These are phyloP conservation scores for Xylariaceae sp. DNA, from an alignment of 2,329 filamentous ascomycete species.

Conservation along the genomic window DNA sequence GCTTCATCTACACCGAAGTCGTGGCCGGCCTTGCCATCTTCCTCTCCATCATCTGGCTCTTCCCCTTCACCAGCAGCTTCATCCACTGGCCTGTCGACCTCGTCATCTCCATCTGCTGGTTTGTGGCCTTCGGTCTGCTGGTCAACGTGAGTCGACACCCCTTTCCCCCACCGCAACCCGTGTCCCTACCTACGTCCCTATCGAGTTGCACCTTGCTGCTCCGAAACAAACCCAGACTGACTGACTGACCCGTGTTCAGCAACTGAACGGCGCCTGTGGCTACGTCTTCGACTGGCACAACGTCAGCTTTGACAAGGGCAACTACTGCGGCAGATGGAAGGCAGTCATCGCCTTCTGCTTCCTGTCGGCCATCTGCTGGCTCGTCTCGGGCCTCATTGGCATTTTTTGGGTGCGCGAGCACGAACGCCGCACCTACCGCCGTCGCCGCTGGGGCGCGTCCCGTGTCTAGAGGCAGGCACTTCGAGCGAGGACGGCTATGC, in stretches of 20 bases:
- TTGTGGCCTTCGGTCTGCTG: conserved; percentile 59
- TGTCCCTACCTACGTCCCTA: conserved; percentile 4
- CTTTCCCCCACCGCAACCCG: conserved; percentile 1
- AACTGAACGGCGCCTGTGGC: conserved; percentile 39
- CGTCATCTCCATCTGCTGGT: conserved; percentile 62
- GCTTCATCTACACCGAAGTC: conserved; percentile 69
- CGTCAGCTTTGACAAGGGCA: conserved; percentile 38
- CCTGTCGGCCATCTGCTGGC: conserved; percentile 63
- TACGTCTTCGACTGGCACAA: conserved; percentile 53
- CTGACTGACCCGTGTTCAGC: conserved; percentile 2
- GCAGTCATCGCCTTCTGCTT: conserved; percentile 66
- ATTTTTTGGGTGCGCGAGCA: conserved; percentile 44
- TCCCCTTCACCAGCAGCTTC: conserved; percentile 62
- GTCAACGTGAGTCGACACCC: conserved; percentile 44
- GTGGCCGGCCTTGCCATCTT: conserved; percentile 63
- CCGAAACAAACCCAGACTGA: too few relatives aligned
- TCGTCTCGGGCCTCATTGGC: conserved; percentile 53
- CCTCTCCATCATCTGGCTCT: conserved; percentile 62
- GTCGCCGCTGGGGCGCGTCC: conserved; percentile 20
- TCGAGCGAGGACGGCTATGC: too few relatives aligned
- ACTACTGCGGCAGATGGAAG: conserved; percentile 61
- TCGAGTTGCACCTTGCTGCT: too few relatives aligned
- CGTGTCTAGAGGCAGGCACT: conserved; percentile 17
- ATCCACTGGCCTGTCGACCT: conserved; percentile 66
- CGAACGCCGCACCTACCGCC: conserved; percentile 24